Evolutionary conservation across 108 stramenopile genomes (phyloP).

Genomic region (Fistulifera pelliculosa): DNA sequence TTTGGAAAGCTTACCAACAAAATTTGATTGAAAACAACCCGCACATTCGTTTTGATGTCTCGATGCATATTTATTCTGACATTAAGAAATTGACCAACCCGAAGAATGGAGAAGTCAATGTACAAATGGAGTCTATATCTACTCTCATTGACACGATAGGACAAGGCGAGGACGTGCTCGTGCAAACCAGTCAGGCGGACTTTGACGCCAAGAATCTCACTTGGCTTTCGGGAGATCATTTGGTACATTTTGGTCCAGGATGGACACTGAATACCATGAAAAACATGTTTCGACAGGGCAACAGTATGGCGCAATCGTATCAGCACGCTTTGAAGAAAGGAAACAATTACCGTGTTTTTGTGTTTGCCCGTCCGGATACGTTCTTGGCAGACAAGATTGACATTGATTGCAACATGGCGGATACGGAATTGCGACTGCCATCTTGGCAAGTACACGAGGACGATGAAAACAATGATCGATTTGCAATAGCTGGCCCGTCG

Average conservation of each 20-base stretch:
- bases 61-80: not conserved
- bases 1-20: not conserved
- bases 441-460: not conserved
- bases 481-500: not conserved
- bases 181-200: too few relatives aligned
- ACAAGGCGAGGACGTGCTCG: too few relatives aligned
- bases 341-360: not conserved
- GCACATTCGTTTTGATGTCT: not conserved
- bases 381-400: not conserved
- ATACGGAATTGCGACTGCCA: not conserved
- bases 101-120: not conserved
- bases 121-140: not conserved
- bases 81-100: not conserved
- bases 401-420: not conserved
- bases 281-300: conserved; percentile 4
- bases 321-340: not conserved
- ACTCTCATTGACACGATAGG: not conserved
- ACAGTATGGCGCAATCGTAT: not conserved
- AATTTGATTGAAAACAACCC: not conserved
- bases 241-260: too few relatives aligned
- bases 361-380: conserved; percentile 1
- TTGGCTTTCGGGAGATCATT: too few relatives aligned
- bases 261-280: conserved; percentile 1
- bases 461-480: conserved; percentile 1
- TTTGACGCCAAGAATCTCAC: too few relatives aligned